These are phyloP conservation scores for Solanum sparsipilum DNA, from an alignment of 257 asterid genomes.

Conservation along the genomic window DNA sequence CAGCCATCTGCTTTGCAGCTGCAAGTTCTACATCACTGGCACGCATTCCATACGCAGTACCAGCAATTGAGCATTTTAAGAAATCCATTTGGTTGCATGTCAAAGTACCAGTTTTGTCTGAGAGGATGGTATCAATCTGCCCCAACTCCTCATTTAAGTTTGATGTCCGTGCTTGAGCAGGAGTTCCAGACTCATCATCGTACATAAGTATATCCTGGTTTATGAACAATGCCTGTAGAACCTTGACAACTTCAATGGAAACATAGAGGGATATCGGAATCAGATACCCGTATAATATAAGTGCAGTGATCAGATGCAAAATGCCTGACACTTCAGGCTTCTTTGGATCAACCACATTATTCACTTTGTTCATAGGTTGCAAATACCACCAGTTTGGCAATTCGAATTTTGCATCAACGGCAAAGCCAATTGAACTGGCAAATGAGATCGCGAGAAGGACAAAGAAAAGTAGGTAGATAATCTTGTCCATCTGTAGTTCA, in stretches of 20 bases:
- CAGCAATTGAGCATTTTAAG: conserved; percentile 90
- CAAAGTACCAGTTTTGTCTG: conserved; percentile 96
- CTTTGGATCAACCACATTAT: conserved; percentile 44
- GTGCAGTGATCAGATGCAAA: conserved; percentile 82
- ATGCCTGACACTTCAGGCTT: conserved; percentile 52
- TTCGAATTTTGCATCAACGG: conserved; percentile 52
- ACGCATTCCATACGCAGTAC: conserved; percentile 58
- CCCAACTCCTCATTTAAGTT: conserved; percentile 93
- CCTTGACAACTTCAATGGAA: conserved; percentile 87
- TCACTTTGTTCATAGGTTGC: conserved; percentile 44
- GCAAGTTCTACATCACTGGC: conserved; percentile 94
- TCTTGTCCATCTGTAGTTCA: conserved; percentile 86
- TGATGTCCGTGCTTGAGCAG: conserved; percentile 93
- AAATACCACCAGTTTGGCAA: conserved; percentile 91
- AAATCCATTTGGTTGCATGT: conserved; percentile 98
- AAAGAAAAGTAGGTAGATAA: conserved; percentile 74
- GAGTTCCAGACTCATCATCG: conserved; percentile 82
- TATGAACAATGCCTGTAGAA: conserved; percentile 81
- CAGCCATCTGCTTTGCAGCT: conserved; percentile 80
- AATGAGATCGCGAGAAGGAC: conserved; percentile 58
- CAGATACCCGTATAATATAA: conserved; percentile 80
- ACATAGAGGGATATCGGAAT: conserved; percentile 94
- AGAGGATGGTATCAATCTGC: conserved; percentile 79
- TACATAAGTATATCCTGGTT: conserved; percentile 80
- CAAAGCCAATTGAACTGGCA: conserved; percentile 69